These are phyloP conservation scores for Dictyostelium purpureum DNA, from an alignment of 78 protist species.

Conservation along the genomic window DNA sequence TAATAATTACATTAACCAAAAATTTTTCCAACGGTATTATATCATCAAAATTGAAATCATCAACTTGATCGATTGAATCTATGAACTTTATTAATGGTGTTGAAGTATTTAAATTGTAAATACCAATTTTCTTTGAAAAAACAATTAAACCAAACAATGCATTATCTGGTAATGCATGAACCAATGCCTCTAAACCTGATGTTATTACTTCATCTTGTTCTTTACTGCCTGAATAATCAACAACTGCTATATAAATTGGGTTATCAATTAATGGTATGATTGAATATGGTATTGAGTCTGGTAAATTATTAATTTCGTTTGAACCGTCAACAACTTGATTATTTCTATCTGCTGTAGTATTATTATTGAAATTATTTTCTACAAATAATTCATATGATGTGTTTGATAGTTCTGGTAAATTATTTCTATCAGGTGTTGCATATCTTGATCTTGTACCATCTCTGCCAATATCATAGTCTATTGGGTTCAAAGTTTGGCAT, in stretches of 20 bases:
- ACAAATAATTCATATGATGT: neutral
- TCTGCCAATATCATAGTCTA: neutral
- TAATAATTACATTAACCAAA: constrained; percentile 31
- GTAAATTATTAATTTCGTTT: neutral
- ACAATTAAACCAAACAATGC: constrained; percentile 41
- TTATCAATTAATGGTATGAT: neutral
- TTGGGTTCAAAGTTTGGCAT: neutral
- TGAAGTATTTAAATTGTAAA: constrained; percentile 22
- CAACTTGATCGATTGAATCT: neutral
- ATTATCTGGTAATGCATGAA: constrained; percentile 51
- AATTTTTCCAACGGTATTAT: constrained; percentile 29
- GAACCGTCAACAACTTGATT: neutral
- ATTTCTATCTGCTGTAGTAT: neutral
- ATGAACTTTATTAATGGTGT: constrained; percentile 35
- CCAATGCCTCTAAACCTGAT: constrained; percentile 38
- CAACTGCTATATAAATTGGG: constrained; percentile 49
- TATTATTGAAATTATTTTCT: neutral
- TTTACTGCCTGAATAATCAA: constrained; percentile 43
- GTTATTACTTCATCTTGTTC: constrained; percentile 4
- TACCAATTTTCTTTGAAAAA: constrained; percentile 10
- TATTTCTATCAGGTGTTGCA: neutral
- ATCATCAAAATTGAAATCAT: constrained; percentile 19
- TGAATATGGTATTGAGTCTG: neutral
- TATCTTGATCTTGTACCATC: neutral
- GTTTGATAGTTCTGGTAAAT: constrained; percentile 19